Base-by-base conservation (phyloP, 257 asterid species). In the Solanum pimpinellifolium region DNA sequence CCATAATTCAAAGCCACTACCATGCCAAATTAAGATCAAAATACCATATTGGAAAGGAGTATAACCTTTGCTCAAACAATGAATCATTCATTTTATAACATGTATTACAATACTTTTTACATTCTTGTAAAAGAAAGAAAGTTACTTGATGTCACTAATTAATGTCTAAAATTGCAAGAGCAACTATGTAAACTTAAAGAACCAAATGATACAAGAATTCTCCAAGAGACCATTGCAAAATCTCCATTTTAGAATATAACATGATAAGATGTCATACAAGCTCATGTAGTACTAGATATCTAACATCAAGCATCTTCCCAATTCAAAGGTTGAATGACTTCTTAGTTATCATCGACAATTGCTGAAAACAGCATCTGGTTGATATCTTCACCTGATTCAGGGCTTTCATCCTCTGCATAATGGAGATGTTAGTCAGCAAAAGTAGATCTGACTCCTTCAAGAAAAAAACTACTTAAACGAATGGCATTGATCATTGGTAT, bases 291-390 rank as follows among this genome's bases (percentile, higher is more conserved):
- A 78, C 84, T 77, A 77, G 62, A 46, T 13, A 42, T 14, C 9
- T 7, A 2, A 8, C 83, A 78, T 78, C 65, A 80, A 80, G 7
- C 44, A 80, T 29, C 68, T 29, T 47, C 25, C 69, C n/a, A 31
- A 18, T 81, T 56, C 29, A 49, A 3, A 47, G 18, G 84, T 47
- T 78, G 66, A 46, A 81, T 49, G 69, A 29, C 70, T 3, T 87
- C 75, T 90, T 86, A 96, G 92, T 92, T 93, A 86, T 90, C 92
- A 49, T 92, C 97, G 84, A 97, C 94, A 65, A 97, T 95, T 52
- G 98, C 98, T 3, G 99, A 94, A 93, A 97, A 97, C 66, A 97
- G 89, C 93, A 94, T 72, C 88, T 93, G 96, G 91, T 97, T 97
- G 89, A 97, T 90, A 86, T 93, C 93, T 70, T 92, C 91, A n/a